These are phyloP conservation scores for Petasospora fabianii DNA, from an alignment of 1,139 yeast species.

Conservation along the genomic window DNA sequence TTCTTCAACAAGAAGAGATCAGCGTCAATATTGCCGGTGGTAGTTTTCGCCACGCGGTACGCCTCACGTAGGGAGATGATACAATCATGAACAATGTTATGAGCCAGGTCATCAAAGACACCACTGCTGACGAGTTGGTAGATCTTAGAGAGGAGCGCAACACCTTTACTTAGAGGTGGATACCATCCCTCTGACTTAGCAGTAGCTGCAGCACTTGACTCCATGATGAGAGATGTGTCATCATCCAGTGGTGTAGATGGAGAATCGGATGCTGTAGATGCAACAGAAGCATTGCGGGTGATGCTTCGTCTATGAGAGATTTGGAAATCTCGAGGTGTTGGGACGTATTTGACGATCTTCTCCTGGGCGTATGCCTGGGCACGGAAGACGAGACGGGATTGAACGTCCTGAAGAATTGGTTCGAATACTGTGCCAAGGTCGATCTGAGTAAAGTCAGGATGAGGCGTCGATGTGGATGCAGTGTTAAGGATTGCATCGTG, in stretches of 20 bases:
- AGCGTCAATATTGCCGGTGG: constrained; percentile 50
- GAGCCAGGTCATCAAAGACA: constrained; percentile 88
- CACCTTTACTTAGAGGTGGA: constrained; percentile 70
- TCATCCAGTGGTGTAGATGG: no score
- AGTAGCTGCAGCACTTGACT: constrained; percentile 7
- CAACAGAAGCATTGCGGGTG: not conserved
- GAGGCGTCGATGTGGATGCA: no score
- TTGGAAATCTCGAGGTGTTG: constrained; percentile 62
- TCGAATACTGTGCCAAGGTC: constrained; percentile 59
- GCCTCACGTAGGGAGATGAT: constrained; percentile 56
- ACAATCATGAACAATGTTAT: constrained; percentile 78
- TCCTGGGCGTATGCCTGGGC: constrained; percentile 70
- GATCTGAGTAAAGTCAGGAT: constrained; percentile 28
- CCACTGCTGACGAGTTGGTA: constrained; percentile 73
- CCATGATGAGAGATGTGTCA: constrained; percentile 21
- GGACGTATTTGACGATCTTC: constrained; percentile 62
- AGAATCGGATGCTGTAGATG: no score
- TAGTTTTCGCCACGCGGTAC: constrained; percentile 37
- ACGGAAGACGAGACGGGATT: constrained; percentile 73
- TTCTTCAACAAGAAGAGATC: constrained; percentile 70
- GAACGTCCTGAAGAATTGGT: constrained; percentile 74
- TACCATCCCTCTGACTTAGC: constrained; percentile 52
- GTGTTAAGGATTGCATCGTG: no score
- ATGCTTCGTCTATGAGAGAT: constrained; percentile 43
- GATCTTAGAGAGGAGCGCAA: constrained; percentile 69